These are phyloP conservation scores for Trypanosoma scelopori DNA, from an alignment of 208 protist species.

Conservation along the genomic window DNA sequence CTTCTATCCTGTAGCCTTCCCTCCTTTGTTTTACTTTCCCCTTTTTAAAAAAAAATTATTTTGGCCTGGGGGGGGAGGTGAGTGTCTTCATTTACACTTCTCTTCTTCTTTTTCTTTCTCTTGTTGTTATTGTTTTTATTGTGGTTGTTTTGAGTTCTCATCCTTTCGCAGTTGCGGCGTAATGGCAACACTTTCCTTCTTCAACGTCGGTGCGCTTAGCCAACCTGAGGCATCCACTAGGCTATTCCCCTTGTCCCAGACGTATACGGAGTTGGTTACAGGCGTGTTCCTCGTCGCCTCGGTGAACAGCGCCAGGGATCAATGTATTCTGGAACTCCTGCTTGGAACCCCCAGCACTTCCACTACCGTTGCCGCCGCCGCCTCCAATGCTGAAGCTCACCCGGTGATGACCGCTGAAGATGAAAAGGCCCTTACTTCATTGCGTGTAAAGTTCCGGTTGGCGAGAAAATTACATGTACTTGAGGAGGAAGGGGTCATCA, in stretches of 20 bases:
- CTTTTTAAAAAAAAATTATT: too few relatives aligned
- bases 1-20: too few relatives aligned
- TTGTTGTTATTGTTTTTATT: too few relatives aligned
- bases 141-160: too few relatives aligned
- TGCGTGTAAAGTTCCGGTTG: constrained; percentile 44
- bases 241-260: constrained; percentile 21
- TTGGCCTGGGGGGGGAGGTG: too few relatives aligned
- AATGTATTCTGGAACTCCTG: constrained; percentile 61
- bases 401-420: neutral
- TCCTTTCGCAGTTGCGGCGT: neutral
- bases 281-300: constrained; percentile 62
- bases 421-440: constrained; percentile 5
- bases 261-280: constrained; percentile 48
- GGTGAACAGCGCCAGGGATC: constrained; percentile 38
- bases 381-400: constrained; percentile 7
- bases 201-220: constrained; percentile 11
- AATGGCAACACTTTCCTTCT: constrained; percentile 28
- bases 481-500: constrained; percentile 72
- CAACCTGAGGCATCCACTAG: neutral
- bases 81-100: neutral
- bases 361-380: neutral
- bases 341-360: neutral
- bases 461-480: constrained; percentile 58
- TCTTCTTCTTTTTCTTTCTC: neutral
- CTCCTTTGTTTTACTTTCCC: neutral